A percentile compares a stretch with the other conserved stretches of the same genome.
These are phyloP conservation scores for Leucocoprinus sp. DNA, from an alignment of 768 basidiomycete genomes.

Conservation along the genomic window DNA sequence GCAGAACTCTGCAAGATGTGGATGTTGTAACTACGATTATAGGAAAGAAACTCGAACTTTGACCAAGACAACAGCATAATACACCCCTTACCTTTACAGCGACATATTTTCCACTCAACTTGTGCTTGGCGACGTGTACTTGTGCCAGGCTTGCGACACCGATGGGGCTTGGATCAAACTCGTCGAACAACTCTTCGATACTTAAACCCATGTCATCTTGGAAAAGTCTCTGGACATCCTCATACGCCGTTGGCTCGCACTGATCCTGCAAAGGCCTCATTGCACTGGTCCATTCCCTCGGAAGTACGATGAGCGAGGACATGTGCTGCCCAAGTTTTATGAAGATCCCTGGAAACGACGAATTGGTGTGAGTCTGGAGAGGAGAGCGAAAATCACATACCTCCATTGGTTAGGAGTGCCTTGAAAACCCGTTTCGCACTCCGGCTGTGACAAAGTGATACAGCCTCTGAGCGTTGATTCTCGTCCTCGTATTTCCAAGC, in stretches of 20 bases:
- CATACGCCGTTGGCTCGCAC: constrained; percentile 82
- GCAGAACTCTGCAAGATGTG: constrained; percentile 86
- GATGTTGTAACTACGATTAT: constrained; percentile 68
- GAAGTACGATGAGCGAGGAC: constrained; percentile 51
- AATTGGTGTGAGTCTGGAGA: neutral
- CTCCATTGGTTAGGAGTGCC: constrained; percentile 86
- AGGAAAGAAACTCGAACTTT: neutral
- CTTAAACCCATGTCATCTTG: constrained; percentile 67
- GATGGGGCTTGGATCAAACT: constrained; percentile 82
- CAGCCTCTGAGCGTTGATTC: constrained; percentile 42
- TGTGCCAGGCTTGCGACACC: constrained; percentile 96
- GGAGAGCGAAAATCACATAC: constrained; percentile 28
- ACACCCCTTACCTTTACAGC: constrained; percentile 73
- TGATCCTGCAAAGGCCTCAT: constrained; percentile 75
- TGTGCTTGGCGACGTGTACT: constrained; percentile 79
- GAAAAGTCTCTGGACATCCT: constrained; percentile 71
- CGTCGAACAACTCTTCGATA: constrained; percentile 69
- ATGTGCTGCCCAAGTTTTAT: constrained; percentile 90
- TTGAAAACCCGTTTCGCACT: constrained; percentile 73
- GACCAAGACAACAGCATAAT: neutral
- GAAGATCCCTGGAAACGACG: constrained; percentile 49
- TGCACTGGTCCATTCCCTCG: constrained; percentile 43
- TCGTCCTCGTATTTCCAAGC: constrained; percentile 41
- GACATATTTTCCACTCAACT: constrained; percentile 61
- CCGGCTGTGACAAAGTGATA: constrained; percentile 75